Base-by-base conservation (phyloP, 1,284 basidiomycete species). In the Prillingera fragicola region DNA sequence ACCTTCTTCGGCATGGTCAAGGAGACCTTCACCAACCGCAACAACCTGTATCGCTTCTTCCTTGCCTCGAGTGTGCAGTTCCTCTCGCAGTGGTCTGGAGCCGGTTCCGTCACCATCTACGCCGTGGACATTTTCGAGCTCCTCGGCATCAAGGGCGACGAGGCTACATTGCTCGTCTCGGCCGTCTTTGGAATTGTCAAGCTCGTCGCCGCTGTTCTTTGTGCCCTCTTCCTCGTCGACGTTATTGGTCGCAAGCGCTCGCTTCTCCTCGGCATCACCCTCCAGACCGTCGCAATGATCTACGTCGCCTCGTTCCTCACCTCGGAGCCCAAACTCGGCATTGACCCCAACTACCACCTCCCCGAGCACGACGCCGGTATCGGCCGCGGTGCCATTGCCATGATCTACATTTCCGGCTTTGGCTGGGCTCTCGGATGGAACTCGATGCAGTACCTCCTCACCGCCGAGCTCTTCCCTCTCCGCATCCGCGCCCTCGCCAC, bases 131-230 rank as follows among this genome's bases (percentile, higher is more conserved):
- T 46, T 18, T 46, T 46, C n/a, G 44, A 40, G 29, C 10, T 46
- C n/a, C 44, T 46, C 14, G 44, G 44, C 19, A 26, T 46, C 33
- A 33, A 34, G n/a, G 44, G 44, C 14, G 12, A 27, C 18, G 38
- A 46, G 24, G 28, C 39, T 18, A 34, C 37, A 1, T 34, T 46
- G 6, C 38, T 46, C 22, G 44, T 46, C n/a, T 36, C 44, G 3
- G 44, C 44, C 22, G 44, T 46, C n/a, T 46, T 46, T 9, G 44
- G 44, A 14, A 22, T 46, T n/a, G 44, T 46, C 33, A 46, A 46
- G 44, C 44, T 46, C 28, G 22, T 10, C 2, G 44, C 44, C 7
- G 44, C 44, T 10, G 19, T 46, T n/a, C 23, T 41, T 24, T 46
- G 44, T 23, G 44, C 44, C 3, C 44, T 46, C 28, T 46, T 46